Base-by-base conservation (phyloP, 129 eudicot genomes). In the Ambrosia artemisiifolia region DNA sequence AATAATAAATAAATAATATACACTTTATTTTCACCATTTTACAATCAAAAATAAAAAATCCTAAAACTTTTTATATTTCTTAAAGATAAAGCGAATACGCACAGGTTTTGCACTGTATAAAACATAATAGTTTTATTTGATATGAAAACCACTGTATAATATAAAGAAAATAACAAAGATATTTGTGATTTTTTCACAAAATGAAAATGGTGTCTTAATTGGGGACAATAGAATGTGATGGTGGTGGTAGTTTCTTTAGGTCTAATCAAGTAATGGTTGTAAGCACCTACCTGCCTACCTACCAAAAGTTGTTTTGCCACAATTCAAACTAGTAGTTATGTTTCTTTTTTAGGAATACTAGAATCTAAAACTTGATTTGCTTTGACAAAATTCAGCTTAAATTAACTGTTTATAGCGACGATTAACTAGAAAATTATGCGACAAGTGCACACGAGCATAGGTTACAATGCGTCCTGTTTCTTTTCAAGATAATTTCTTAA, bases 261-360 rank as follows among this genome's bases (percentile, higher is more conserved):
- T 32, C 43, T 11, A 60, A 60, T 60, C 65, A 60, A 60, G 65
- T 60, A 32, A 60, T 33, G 65, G 65, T 32, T 7, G 43, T 60
- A 60, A 60, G 65, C 65, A 32, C 40, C 10, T 0, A 55, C 63
- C n/a, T 13, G 30, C 36, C 63, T 11, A 57, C 65, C 65, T 32
- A 60, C 65, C 19, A 60, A 32, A 60, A 60, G 65, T 60, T 60
- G 65, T 43, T 43, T 46, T 65, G 13, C 68, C 78, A 64, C 64
- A 40, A 62, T 78, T 78, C 82, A 78, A 71, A 71, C 43, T 32
- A 60, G 65, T 60, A 28, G 64, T 24, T 59, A 30, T 60, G 42
- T 32, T 32, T 36, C 82, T 73, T n/a, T 71, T 78, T 71, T 64
- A 67, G 80, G 80, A 53, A 7, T 43, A 55, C 17, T 18, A 63